Conservation (phyloP, 106 monocot genomes). For the Agapanthus africanus region DNA sequence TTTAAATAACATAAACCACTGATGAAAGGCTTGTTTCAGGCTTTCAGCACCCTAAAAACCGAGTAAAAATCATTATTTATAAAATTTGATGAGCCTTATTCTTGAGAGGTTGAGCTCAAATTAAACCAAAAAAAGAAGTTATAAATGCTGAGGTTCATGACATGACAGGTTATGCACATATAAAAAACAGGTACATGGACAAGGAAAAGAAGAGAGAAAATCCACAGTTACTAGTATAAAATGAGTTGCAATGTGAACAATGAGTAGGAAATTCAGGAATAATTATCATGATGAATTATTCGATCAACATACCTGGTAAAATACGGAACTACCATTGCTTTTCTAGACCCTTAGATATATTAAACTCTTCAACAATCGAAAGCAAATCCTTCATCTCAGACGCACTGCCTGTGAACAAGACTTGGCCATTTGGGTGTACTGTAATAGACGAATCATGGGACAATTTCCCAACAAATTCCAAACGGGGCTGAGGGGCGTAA, state of each 20-base stretch:
- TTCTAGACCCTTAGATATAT: conserved; percentile 28
- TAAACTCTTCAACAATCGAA: conserved; percentile 42
- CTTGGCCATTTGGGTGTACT: conserved; percentile 23
- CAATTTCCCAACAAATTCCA: conserved; percentile 19
- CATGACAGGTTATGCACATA: neutral
- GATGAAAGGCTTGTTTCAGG: neutral
- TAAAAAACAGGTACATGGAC: no score
- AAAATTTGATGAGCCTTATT: neutral
- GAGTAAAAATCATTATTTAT: neutral
- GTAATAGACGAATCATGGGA: conserved; percentile 18
- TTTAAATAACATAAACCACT: neutral
- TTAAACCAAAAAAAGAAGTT: neutral
- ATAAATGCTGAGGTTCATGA: neutral
- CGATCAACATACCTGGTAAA: conserved; percentile 45
- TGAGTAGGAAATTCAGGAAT: neutral
- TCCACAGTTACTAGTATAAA: neutral
- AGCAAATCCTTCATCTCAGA: conserved; percentile 47
- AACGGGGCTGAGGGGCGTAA: conserved; percentile 18
- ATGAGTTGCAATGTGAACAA: neutral
- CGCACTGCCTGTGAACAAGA: conserved; percentile 43
- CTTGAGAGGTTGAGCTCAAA: neutral
- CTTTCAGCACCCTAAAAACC: neutral
- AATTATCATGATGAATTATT: neutral
- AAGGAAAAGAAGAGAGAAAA: neutral
- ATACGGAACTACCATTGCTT: conserved; percentile 71